These are phyloP conservation scores for Neoascochyta sp. DNA, from an alignment of 2,329 filamentous ascomycete genomes.

Conservation along the genomic window DNA sequence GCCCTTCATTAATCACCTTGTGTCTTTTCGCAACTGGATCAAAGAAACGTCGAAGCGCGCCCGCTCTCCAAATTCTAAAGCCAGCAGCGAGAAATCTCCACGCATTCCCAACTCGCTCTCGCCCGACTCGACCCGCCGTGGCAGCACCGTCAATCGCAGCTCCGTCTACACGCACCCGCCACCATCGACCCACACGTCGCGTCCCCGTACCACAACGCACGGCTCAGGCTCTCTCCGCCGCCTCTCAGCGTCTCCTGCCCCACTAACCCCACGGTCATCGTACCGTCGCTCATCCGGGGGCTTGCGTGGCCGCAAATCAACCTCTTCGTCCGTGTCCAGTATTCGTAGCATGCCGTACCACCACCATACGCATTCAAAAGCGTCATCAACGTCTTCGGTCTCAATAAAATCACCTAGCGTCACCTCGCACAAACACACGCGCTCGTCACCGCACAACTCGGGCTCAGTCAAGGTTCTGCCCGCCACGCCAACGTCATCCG, in stretches of 20 bases:
- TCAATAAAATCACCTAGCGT: constrained; percentile 53
- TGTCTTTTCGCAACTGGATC: constrained; percentile 69
- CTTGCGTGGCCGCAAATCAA: constrained; percentile 87
- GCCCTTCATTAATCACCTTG: constrained; percentile 63
- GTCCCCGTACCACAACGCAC: constrained; percentile 45
- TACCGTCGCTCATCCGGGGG: constrained; percentile 80
- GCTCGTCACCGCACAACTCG: constrained; percentile 74
- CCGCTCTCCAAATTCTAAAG: constrained; percentile 34
- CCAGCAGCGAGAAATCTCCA: constrained; percentile 33
- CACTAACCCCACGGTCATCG: constrained; percentile 81
- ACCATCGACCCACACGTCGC: constrained; percentile 22
- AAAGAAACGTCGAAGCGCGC: constrained; percentile 54
- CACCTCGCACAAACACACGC: constrained; percentile 60
- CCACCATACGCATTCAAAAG: constrained; percentile 86
- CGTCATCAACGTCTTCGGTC: constrained; percentile 81
- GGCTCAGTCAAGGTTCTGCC: constrained; percentile 82
- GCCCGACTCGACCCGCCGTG: constrained; percentile 32
- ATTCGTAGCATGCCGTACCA: constrained; percentile 75
- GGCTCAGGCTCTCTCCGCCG: constrained; percentile 45
- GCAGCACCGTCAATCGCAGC: constrained; percentile 34
- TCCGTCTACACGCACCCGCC: constrained; percentile 37
- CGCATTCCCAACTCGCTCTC: constrained; percentile 27
- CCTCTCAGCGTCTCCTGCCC: constrained; percentile 80
- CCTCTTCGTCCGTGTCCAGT: constrained; percentile 89
- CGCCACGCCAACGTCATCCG: constrained; percentile 68